Conservation (phyloP, 2,329 filamentous ascomycete species). For the Conoideocrella luteorostrata region DNA sequence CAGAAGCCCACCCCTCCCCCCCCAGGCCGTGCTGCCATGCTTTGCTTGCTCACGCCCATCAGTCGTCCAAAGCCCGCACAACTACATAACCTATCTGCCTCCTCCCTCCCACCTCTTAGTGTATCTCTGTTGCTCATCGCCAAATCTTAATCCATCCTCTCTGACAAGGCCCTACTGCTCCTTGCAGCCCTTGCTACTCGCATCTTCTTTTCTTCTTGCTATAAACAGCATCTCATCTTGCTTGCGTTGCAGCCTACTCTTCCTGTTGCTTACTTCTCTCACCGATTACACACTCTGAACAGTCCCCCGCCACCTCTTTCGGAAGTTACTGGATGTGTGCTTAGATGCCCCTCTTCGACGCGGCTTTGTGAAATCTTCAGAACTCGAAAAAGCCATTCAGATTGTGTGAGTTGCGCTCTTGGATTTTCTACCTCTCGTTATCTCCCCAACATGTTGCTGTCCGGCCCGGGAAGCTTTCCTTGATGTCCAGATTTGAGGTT, state of each 20-base stretch:
- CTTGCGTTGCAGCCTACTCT: neutral
- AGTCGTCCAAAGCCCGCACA: constrained; percentile 3
- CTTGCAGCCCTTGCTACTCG: neutral
- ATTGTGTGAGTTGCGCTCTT: constrained; percentile 1
- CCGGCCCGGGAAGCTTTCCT: neutral
- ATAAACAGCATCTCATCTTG: neutral
- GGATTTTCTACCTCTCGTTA: neutral
- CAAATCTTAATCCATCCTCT: neutral
- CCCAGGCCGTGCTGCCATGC: constrained; percentile 1
- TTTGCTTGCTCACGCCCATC: neutral
- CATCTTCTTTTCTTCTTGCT: neutral
- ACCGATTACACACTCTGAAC: neutral
- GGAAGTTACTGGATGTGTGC: constrained; percentile 1
- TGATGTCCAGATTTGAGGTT: neutral
- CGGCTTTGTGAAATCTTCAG: neutral
- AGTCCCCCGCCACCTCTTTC: neutral
- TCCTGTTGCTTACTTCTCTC: neutral
- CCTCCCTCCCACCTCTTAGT: constrained; percentile 3
- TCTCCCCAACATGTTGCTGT: neutral
- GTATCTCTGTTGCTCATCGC: neutral
- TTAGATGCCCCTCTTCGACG: neutral
- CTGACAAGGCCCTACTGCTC: constrained; percentile 1
- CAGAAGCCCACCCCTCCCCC: constrained; percentile 4
- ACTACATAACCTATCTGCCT: constrained; percentile 9
- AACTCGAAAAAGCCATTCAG: neutral